Percentiles rank a stretch among this genome's conserved stretches.
Conservation (phyloP, 2,329 filamentous ascomycete genomes). For the Cercospora nicotianae region DNA sequence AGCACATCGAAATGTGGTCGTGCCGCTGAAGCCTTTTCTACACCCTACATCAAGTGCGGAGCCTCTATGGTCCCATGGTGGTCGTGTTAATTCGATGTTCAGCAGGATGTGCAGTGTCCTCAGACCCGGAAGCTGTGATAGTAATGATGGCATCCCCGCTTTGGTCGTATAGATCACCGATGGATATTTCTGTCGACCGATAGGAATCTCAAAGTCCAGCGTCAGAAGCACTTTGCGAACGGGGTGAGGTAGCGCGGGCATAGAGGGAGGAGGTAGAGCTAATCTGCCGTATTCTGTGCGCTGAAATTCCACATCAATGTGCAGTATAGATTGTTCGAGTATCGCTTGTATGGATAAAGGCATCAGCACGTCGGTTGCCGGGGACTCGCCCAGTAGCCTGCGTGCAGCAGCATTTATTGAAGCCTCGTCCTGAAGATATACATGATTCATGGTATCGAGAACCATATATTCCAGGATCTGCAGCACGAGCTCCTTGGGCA, state of each 20-base stretch:
- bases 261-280: slow-evolving; percentile 8
- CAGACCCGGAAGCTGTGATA: slow-evolving; percentile 17
- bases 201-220: slow-evolving; percentile 15
- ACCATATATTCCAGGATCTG: slow-evolving; percentile 19
- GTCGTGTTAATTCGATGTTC: slow-evolving; percentile 14
- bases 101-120: slow-evolving; percentile 16
- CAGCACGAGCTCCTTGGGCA: slow-evolving; percentile 21
- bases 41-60: slow-evolving; percentile 15
- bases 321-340: slow-evolving; percentile 17
- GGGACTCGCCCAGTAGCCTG: slow-evolving; percentile 13
- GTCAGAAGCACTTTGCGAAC: slow-evolving; percentile 13
- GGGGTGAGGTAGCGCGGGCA: slow-evolving; percentile 12
- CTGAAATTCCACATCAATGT: slow-evolving; percentile 13
- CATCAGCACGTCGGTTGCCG: not conserved
- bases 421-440: slow-evolving; percentile 2
- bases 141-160: slow-evolving; percentile 19
- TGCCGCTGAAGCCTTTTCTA: slow-evolving; percentile 21
- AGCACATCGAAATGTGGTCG: slow-evolving; percentile 16
- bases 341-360: slow-evolving; percentile 17
- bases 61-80: slow-evolving; percentile 17
- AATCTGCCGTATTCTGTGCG: slow-evolving; percentile 10
- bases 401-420: slow-evolving; percentile 8
- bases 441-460: slow-evolving; percentile 7
- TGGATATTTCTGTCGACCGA: slow-evolving; percentile 20
- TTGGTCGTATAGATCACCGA: slow-evolving; percentile 17